Percentiles rank a stretch among this genome's conserved stretches.
Conservation (phyloP, 2,329 filamentous ascomycete genomes). For the Rutstroemia sp. region DNA sequence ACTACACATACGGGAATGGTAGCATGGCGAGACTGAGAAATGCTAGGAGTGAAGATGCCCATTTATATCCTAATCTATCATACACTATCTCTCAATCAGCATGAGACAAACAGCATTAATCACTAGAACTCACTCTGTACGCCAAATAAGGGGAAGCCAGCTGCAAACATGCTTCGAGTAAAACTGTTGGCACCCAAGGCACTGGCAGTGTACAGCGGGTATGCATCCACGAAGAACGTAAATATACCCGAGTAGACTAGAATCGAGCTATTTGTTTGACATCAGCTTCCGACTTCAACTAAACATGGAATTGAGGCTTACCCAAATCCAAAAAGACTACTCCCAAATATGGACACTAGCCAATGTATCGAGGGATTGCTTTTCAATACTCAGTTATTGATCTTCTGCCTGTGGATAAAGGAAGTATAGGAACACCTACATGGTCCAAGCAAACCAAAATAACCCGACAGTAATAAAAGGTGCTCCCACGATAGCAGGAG, state of each 20-base stretch:
- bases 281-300: neutral
- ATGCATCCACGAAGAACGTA: conserved; percentile 72
- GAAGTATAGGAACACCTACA: conserved; percentile 51
- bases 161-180: conserved; percentile 71
- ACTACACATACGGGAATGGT: neutral
- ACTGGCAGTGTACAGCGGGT: conserved; percentile 65
- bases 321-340: conserved; percentile 60
- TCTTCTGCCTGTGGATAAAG: neutral
- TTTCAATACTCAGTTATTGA: neutral
- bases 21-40: conserved; percentile 40
- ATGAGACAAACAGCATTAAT: neutral
- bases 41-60: conserved; percentile 41
- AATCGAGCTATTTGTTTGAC: conserved; percentile 37
- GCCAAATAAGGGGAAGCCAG: conserved; percentile 67
- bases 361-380: conserved; percentile 42
- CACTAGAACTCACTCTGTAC: conserved; percentile 38
- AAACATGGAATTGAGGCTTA: conserved; percentile 36
- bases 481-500: conserved; percentile 39
- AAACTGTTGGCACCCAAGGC: conserved; percentile 81
- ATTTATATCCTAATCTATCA: conserved; percentile 35
- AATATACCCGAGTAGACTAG: conserved; percentile 79
- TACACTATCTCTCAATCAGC: conserved; percentile 37
- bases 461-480: conserved; percentile 39
- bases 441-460: conserved; percentile 58
- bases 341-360: conserved; percentile 67